Evolutionary conservation across 352 stramenopile genomes (phyloP).

Genomic region (Phytophthora constricta): DNA sequence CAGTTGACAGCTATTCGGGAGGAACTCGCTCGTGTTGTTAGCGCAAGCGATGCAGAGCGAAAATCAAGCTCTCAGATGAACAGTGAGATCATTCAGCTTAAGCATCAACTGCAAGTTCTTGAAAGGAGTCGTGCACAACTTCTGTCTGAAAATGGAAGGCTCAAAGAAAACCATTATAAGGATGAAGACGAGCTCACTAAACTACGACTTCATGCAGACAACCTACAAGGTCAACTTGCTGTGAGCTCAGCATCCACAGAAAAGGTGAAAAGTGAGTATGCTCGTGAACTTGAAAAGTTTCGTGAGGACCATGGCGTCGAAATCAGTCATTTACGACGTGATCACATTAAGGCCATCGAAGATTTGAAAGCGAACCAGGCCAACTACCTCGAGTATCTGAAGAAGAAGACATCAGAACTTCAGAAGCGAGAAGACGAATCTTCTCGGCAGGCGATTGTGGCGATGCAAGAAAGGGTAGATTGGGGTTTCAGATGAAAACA

Average conservation of each 20-base stretch:
- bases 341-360: slow-evolving; percentile 49
- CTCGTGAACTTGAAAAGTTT: slow-evolving; percentile 54
- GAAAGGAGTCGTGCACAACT: slow-evolving; percentile 55
- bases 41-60: slow-evolving; percentile 45
- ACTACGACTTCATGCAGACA: slow-evolving; percentile 40
- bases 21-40: slow-evolving; percentile 50
- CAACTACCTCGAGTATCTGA: slow-evolving; percentile 52
- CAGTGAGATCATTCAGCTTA: slow-evolving; percentile 62
- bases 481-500: no score
- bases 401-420: slow-evolving; percentile 50
- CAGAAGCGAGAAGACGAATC: slow-evolving; percentile 27
- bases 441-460: slow-evolving; percentile 32
- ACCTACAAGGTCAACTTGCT: slow-evolving; percentile 50
- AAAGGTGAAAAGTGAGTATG: slow-evolving; percentile 55
- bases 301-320: slow-evolving; percentile 43
- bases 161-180: slow-evolving; percentile 45
- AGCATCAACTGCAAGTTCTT: slow-evolving; percentile 52
- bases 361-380: slow-evolving; percentile 52
- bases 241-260: slow-evolving; percentile 37
- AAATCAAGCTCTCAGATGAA: slow-evolving; percentile 40
- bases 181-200: slow-evolving; percentile 39
- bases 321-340: slow-evolving; percentile 51
- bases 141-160: slow-evolving; percentile 45
- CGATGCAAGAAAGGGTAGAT: slow-evolving; percentile 42
- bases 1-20: slow-evolving; percentile 56